Conservation (phyloP, 2,329 filamentous ascomycete genomes). For the Neonectria ditissima region DNA sequence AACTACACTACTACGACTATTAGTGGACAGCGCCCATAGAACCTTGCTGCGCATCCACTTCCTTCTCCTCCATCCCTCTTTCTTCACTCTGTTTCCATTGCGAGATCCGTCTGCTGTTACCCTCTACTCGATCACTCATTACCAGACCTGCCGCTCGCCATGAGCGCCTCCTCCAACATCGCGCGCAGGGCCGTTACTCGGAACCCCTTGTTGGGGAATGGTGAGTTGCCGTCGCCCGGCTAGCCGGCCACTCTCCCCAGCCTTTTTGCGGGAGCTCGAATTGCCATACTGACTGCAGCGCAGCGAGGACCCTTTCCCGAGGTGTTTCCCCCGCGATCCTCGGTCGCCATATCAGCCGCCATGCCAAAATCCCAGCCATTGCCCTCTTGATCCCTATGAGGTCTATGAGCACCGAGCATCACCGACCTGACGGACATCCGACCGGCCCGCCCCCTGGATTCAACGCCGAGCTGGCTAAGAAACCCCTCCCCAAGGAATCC, state of each 20-base stretch:
- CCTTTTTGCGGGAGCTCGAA: conserved; percentile 14
- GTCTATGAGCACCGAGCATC: conserved; percentile 69
- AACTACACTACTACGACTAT: conserved; percentile 36
- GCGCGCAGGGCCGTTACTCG: conserved; percentile 66
- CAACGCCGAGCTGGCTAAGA: conserved; percentile 90
- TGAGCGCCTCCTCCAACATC: conserved; percentile 69
- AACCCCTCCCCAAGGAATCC: conserved; percentile 74
- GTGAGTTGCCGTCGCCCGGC: conserved; percentile 50
- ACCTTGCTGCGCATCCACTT: conserved; percentile 43
- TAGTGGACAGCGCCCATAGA: conserved; percentile 40
- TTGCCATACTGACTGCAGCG: conserved; percentile 41
- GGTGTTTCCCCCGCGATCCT: conserved; percentile 61
- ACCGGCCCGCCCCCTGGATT: conserved; percentile 87
- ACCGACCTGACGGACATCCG: conserved; percentile 62
- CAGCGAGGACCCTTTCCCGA: conserved; percentile 61
- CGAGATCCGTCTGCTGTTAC: conserved; percentile 12
- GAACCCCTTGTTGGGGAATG: conserved; percentile 63
- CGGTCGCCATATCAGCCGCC: conserved; percentile 58
- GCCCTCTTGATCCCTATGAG: conserved; percentile 69
- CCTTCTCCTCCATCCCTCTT: conserved; percentile 38
- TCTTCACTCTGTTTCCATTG: conserved; percentile 23
- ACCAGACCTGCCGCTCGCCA: conserved; percentile 47
- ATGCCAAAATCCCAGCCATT: conserved; percentile 63
- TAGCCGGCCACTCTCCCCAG: conserved; percentile 14
- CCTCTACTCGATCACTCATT: conserved; percentile 25